Evolutionary conservation across 441 rosid genomes (phyloP), one percentile per base, ranked within the genome.

Genomic region (Erysimum pusillum): DNA sequence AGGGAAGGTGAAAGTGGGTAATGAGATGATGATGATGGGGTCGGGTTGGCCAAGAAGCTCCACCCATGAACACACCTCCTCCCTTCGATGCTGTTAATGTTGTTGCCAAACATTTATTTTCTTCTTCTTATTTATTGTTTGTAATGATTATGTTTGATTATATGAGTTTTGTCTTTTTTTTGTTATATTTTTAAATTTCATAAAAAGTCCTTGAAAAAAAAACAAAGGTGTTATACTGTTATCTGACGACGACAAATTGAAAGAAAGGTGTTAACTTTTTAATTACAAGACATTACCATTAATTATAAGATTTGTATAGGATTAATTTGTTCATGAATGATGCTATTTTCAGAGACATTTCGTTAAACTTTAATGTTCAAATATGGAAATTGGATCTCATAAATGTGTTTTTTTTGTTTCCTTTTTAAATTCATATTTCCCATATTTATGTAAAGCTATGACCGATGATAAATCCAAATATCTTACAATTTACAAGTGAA

Each of bases 11-110:
- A 31, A 71, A 77, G 80, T 77, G 68, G 71, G 76, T 63, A 31
- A 63, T 54, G 59, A 52, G 60, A 73, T 63, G 77, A 74, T 60
- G 69, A 52, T 61, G 58, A 67, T 76, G 80, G 72, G 67, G 73
- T 77, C 45, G 67, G 71, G 14, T 64, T 63, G 68, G 68, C 73
- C 76, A 20, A 71, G 48, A 65, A 48, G 20, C 65, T 70, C 70
- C 59, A 76, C 74, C 53, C 49, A 60, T 61, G 7, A 58, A 48
- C 38, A 12, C 28, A 25, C 28, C 28, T 25, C 44, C 54, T 9
- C 25, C 2, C 31, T 75, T 76, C 17, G 53, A 54, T 54, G 28
- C 9, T 61, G 49, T 62, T 73, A 51, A 60, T 69, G 39, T 28
- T 28, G 31, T 28, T 28, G 31, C 31, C 31, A 28, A 28, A 28